A percentile compares a stretch with the other conserved stretches of the same genome.
phyloP scores from a whole-genome alignment of 768 basidiomycete species.

The Mycena chlorophos region DNA sequence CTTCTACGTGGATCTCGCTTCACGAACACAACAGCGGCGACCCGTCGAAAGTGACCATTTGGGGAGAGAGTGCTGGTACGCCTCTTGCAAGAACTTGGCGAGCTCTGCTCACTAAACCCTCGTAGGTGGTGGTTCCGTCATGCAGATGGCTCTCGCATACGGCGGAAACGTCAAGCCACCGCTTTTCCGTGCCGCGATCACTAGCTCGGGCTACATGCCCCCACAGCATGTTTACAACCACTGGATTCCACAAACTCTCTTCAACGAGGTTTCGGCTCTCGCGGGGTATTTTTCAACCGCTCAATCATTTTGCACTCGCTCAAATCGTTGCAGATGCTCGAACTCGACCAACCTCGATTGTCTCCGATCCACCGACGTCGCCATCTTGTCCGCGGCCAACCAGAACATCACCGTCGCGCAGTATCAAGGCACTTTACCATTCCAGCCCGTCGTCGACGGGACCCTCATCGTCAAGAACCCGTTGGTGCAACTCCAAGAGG shows the following conservation, averaged over 20 bases:
- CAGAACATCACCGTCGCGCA: conserved; percentile 10
- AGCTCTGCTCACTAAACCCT: too few species aligned
- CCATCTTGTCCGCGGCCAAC: conserved; percentile 25
- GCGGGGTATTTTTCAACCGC: neutral
- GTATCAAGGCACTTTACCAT: conserved; percentile 27
- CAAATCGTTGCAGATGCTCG: neutral
- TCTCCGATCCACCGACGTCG: conserved; percentile 26
- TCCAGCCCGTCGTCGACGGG: conserved; percentile 35
- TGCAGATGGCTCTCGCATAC: conserved; percentile 34
- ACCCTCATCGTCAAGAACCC: conserved; percentile 34
- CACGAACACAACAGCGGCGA: conserved; percentile 34
- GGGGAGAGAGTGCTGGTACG: conserved; percentile 24
- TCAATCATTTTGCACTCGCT: neutral
- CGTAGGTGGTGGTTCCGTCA: conserved; percentile 34
- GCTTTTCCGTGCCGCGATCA: conserved; percentile 27
- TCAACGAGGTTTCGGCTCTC: conserved; percentile 20
- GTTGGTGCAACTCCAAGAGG: conserved; percentile 27
- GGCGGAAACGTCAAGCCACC: conserved; percentile 30
- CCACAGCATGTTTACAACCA: conserved; percentile 32
- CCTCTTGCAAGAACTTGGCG: too few species aligned
- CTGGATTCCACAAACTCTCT: conserved; percentile 15
- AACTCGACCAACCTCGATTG: conserved; percentile 25
- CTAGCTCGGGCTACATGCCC: conserved; percentile 29
- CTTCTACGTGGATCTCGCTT: too few species aligned
- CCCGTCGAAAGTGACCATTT: conserved; percentile 30